Conservation (phyloP, 768 basidiomycete species). For the Sistotremastrum suecicum region DNA sequence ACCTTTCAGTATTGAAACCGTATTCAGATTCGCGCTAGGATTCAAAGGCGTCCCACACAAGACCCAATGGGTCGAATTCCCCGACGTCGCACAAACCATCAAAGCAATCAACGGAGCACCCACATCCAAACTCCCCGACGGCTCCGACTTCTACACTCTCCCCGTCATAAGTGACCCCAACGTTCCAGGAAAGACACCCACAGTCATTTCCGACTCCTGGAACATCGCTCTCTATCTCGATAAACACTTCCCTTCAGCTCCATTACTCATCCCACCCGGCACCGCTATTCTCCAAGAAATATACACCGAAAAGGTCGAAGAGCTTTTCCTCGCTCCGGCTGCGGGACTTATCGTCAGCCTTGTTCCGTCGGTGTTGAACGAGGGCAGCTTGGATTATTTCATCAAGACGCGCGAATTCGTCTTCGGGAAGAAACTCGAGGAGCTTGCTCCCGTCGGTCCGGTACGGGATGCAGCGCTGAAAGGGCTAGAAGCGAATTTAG, state of each 20-base stretch:
- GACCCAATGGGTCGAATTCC: conserved; percentile 39
- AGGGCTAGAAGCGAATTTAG: conserved; percentile 20
- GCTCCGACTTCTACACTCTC: conserved; percentile 25
- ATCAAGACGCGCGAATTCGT: conserved; percentile 18
- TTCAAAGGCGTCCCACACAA: conserved; percentile 28
- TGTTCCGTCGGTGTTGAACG: conserved; percentile 15
- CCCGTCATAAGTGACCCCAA: conserved; percentile 35
- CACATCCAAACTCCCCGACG: conserved; percentile 19
- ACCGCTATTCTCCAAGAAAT: conserved; percentile 25
- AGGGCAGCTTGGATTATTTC: conserved; percentile 25
- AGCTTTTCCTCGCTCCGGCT: conserved; percentile 3
- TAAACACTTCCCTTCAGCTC: conserved; percentile 29
- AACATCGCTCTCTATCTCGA: conserved; percentile 39
- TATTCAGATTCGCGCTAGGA: conserved; percentile 23
- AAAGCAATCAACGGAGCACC: conserved; percentile 24
- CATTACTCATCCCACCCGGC: conserved; percentile 23
- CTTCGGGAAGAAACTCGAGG: conserved; percentile 24
- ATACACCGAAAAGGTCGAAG: conserved; percentile 15
- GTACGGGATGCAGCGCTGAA: conserved; percentile 24
- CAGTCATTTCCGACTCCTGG: conserved; percentile 26
- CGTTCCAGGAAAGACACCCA: conserved; percentile 16
- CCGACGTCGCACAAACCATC: conserved; percentile 27
- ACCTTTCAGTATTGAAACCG: background rate
- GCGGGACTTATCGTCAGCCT: background rate
- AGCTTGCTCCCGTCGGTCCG: conserved; percentile 16